Base-by-base conservation (phyloP, 352 stramenopile genomes). In the Elongisporangium anandrum region DNA sequence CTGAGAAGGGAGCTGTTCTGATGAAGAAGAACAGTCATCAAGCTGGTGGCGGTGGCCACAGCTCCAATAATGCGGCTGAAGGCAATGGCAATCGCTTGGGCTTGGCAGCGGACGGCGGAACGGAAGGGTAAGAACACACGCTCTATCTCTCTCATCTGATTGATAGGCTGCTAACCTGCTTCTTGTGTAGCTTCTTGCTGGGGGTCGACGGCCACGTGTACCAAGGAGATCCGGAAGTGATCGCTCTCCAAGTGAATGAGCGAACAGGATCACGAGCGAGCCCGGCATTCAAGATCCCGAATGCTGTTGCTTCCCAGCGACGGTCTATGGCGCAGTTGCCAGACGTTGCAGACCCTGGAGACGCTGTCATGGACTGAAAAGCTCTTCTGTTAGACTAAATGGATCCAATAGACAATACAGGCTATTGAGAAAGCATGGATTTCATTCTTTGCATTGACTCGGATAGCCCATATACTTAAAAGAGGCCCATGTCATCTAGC, bases 401-500 rank as follows among this genome's bases (percentile, higher is more conserved):
- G n/a, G 17, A 15, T 47, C 26, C 23, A 19, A 47, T 21, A 48
- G 34, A 47, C 12, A 48, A 50, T 9, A 26, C 19, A 21, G 19
- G 34, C 16, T 39, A 13, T 24, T 12, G 19, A 59, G 21, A 39
- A 50, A 7, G 6, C 59, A 26, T 16, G 2, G 21, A 12, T 24
- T 57, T n/a, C n/a, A n/a, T n/a, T n/a, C n/a, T n/a, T n/a, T n/a
- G n/a, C n/a, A n/a, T n/a, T n/a, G n/a, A n/a, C n/a, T n/a, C n/a
- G n/a, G n/a, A n/a, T n/a, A n/a, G n/a, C n/a, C n/a, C n/a, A n/a
- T n/a, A n/a, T 50, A 58, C 72, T 69, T 79, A 94, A 61, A 90
- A 94, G 61, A 94, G 88, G 60, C 78, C 79, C 79, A 94, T 94
- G 56, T 94, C 85, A 56, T 92, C 85, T 65, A 94, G 64, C 34